These are phyloP conservation scores for Blastocystis sp. DNA, from an alignment of 352 stramenopile species.

Conservation along the genomic window DNA sequence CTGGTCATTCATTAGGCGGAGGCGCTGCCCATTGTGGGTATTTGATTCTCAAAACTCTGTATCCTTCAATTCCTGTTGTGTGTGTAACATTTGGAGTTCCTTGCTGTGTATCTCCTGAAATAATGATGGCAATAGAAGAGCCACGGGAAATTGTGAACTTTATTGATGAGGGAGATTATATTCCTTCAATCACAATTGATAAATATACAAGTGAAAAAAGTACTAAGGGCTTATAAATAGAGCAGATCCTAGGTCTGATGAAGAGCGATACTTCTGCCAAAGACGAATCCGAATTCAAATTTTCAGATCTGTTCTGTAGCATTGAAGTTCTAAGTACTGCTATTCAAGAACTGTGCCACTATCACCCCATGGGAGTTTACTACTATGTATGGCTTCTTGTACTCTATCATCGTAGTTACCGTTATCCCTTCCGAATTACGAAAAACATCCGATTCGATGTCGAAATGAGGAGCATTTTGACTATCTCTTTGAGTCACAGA, in stretches of 20 bases:
- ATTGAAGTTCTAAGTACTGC: not conserved
- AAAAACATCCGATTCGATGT: conserved; percentile 20
- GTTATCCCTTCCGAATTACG: not conserved
- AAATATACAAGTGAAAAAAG: conserved; percentile 33
- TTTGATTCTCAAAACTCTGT: conserved; percentile 39
- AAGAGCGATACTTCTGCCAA: not conserved
- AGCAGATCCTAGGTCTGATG: conserved; percentile 42
- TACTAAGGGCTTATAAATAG: not conserved
- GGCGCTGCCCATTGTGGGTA: conserved; percentile 40
- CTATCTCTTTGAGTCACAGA: conserved; percentile 41
- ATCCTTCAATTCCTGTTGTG: conserved; percentile 20
- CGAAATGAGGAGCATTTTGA: conserved; percentile 29
- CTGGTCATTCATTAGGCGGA: conserved; percentile 32
- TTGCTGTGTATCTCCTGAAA: conserved; percentile 6
- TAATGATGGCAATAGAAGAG: conserved; percentile 15
- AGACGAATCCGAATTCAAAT: not conserved
- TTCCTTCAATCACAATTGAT: conserved; percentile 47
- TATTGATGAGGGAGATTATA: conserved; percentile 55
- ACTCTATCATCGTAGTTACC: not conserved
- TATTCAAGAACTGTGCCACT: conserved; percentile 53
- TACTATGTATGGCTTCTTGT: not conserved
- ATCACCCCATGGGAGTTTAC: conserved; percentile 49
- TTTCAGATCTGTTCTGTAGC: not conserved
- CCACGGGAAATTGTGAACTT: conserved; percentile 58
- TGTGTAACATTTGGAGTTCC: conserved; percentile 56